phyloP scores from a whole-genome alignment of 805 yeast genomes.

The Barnettozyma sp. region DNA sequence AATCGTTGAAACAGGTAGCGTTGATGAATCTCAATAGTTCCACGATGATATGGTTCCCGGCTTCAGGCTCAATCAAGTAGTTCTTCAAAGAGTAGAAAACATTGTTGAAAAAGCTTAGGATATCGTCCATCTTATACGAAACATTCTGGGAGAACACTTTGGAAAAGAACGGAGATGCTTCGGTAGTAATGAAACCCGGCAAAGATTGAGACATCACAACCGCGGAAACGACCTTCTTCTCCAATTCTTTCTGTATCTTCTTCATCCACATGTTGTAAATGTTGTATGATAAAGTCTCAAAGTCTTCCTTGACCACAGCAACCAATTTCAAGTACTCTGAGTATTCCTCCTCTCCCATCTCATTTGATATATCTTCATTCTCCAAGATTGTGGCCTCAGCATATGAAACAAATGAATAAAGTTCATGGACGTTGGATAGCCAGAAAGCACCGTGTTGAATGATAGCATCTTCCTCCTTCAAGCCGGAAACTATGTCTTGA shows the following conservation, averaged over 20 bases:
- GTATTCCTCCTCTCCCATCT: constrained; percentile 85
- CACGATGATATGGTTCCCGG: constrained; percentile 73
- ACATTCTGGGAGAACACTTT: constrained; percentile 70
- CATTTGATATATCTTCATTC: constrained; percentile 70
- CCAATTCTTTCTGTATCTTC: constrained; percentile 84
- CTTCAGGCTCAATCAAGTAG: constrained; percentile 79
- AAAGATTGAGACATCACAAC: constrained; percentile 90
- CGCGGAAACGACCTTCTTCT: constrained; percentile 90
- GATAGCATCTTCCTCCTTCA: constrained; percentile 72
- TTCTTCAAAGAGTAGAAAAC: constrained; percentile 92
- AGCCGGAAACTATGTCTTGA: constrained; percentile 72
- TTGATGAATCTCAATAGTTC: constrained; percentile 84
- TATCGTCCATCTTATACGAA: constrained; percentile 89
- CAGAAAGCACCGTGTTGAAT: constrained; percentile 94
- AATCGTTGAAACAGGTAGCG: constrained; percentile 89
- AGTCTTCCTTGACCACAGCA: constrained; percentile 87
- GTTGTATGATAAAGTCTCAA: constrained; percentile 86
- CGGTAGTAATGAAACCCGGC: constrained; percentile 93
- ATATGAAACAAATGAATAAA: constrained; percentile 87
- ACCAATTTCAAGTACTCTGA: constrained; percentile 84
- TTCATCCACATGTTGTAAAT: constrained; percentile 97
- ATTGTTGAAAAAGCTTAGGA: constrained; percentile 79
- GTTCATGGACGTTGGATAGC: constrained; percentile 93
- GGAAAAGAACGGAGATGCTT: constrained; percentile 68
- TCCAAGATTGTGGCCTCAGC: constrained; percentile 90